These are phyloP conservation scores for Conticribra weissflogii DNA, from an alignment of 108 stramenopile species.

Conservation along the genomic window DNA sequence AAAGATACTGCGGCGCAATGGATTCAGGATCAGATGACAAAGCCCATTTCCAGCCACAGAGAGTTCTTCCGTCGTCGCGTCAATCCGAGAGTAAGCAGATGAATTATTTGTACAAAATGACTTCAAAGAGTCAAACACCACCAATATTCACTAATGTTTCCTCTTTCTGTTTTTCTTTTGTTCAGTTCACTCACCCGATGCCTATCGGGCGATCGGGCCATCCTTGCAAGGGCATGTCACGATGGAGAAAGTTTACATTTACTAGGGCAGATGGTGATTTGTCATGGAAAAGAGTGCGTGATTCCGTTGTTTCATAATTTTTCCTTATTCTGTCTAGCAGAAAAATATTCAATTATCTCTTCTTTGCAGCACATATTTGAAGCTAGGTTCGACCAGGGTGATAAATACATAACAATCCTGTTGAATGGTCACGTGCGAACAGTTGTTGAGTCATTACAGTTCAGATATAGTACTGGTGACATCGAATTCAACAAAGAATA, in stretches of 20 bases:
- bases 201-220: constrained; percentile 23
- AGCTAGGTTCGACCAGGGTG: constrained; percentile 9
- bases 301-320: neutral
- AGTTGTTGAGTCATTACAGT: constrained; percentile 12
- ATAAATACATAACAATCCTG: constrained; percentile 35
- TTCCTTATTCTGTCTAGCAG: constrained; percentile 1
- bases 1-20: constrained; percentile 35
- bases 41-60: constrained; percentile 43
- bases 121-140: too few species aligned
- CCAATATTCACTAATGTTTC: too few species aligned
- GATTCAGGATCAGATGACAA: constrained; percentile 48
- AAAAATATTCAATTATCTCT: too few species aligned
- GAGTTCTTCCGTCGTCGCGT: constrained; percentile 41
- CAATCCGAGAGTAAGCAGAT: constrained; percentile 18
- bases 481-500: constrained; percentile 50
- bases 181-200: constrained; percentile 20
- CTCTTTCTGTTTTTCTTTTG: neutral
- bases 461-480: neutral
- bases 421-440: constrained; percentile 48
- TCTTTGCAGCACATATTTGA: constrained; percentile 20
- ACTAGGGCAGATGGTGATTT: constrained; percentile 29
- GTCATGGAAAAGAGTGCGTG: constrained; percentile 9
- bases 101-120: too few species aligned
- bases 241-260: constrained; percentile 42
- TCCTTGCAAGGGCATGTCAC: constrained; percentile 41